phyloP scores from a whole-genome alignment of 2,329 filamentous ascomycete species.

The Ophiostoma himal-ulmi region DNA sequence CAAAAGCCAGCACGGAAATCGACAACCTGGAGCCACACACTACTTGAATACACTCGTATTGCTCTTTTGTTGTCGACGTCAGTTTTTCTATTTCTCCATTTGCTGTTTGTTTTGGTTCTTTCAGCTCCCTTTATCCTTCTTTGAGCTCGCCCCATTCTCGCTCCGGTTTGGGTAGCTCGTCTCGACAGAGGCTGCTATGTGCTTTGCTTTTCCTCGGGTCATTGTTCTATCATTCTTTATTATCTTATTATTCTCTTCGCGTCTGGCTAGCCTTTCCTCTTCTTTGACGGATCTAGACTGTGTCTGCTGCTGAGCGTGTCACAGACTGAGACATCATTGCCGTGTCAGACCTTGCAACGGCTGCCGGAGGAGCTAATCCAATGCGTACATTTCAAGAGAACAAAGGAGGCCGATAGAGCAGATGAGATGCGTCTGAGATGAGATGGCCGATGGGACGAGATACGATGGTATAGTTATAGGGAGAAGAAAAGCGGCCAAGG shows the following conservation, averaged over 20 bases:
- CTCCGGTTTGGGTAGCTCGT: slow-evolving; percentile 3
- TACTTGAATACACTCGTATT: not conserved
- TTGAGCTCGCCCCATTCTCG: not conserved
- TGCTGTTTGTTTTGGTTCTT: not conserved
- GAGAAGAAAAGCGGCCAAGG: not conserved
- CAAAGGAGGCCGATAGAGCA: not conserved
- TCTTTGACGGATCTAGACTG: not conserved
- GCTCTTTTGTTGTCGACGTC: not conserved
- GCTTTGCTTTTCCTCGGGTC: no score
- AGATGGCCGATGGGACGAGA: not conserved
- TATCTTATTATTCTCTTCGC: not conserved
- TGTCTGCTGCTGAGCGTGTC: not conserved
- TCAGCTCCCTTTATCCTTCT: not conserved
- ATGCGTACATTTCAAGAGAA: not conserved
- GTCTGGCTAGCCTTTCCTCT: not conserved
- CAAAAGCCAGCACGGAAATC: no score
- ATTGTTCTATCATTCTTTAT: not conserved
- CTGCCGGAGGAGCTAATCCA: not conserved
- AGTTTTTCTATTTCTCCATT: not conserved
- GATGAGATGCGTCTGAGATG: not conserved
- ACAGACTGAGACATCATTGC: slow-evolving; percentile 1
- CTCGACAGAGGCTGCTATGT: not conserved
- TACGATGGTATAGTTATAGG: not conserved
- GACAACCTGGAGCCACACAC: not conserved
- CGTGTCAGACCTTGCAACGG: slow-evolving; percentile 7